phyloP scores from a whole-genome alignment of 2,329 filamentous ascomycete genomes.

The Trichoderma sp. region DNA sequence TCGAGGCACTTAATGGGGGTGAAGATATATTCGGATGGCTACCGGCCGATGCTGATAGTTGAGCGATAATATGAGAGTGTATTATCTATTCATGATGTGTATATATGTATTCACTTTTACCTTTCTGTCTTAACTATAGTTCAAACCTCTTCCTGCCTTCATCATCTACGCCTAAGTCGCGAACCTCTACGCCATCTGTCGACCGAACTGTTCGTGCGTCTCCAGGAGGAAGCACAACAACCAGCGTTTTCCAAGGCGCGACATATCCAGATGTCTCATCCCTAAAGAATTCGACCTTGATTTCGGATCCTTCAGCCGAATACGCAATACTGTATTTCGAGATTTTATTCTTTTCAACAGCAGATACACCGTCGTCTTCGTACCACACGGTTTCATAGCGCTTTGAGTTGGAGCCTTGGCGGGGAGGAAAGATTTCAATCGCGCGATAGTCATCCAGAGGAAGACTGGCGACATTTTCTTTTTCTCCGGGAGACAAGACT shows the following conservation, averaged over 20 bases:
- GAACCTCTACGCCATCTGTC: slow-evolving; percentile 14
- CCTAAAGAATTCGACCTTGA: slow-evolving; percentile 30
- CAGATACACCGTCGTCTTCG: slow-evolving; percentile 39
- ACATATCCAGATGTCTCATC: slow-evolving; percentile 34
- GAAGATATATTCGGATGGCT: slow-evolving; percentile 23
- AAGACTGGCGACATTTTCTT: slow-evolving; percentile 37
- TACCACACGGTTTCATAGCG: slow-evolving; percentile 34
- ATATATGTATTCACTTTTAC: neutral
- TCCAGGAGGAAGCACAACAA: slow-evolving; percentile 33
- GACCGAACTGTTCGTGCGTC: slow-evolving; percentile 27
- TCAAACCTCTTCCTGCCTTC: slow-evolving; percentile 26
- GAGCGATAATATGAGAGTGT: neutral
- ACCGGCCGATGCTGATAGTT: neutral
- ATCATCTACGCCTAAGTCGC: slow-evolving; percentile 23
- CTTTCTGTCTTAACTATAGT: neutral
- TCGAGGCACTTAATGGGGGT: slow-evolving; percentile 24
- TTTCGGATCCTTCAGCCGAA: slow-evolving; percentile 17
- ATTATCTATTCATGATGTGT: neutral
- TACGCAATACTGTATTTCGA: slow-evolving; percentile 34
- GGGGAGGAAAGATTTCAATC: slow-evolving; percentile 43
- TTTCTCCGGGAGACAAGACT: slow-evolving; percentile 35
- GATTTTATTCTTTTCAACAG: slow-evolving; percentile 31
- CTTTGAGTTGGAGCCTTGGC: slow-evolving; percentile 21
- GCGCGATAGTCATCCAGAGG: slow-evolving; percentile 42
- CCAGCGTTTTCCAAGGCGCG: slow-evolving; percentile 34